These are phyloP conservation scores for Gynochthodes officinalis DNA, from an alignment of 257 asterid species.

Conservation along the genomic window DNA sequence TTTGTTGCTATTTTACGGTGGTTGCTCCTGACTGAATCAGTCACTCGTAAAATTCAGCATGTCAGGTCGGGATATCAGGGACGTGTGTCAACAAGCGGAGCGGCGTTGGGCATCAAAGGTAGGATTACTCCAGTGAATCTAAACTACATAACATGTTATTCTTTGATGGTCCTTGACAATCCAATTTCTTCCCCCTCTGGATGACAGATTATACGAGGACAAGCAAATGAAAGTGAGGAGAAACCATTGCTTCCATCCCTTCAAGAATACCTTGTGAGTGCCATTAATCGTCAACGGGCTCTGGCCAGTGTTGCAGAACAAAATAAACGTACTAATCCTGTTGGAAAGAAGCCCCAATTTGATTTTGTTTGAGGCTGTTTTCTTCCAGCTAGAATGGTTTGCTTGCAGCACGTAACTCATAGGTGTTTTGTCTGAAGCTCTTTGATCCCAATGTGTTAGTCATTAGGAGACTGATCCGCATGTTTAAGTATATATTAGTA, in stretches of 20 bases:
- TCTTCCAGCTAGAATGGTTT: not conserved
- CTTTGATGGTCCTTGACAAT: conserved; percentile 13
- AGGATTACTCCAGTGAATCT: conserved; percentile 9
- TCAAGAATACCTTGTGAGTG: conserved; percentile 55
- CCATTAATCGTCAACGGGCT: conserved; percentile 44
- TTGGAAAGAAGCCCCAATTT: conserved; percentile 54
- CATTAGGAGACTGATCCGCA: not conserved
- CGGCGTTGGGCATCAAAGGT: conserved; percentile 99
- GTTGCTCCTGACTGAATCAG: conserved; percentile 3
- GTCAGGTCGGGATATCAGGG: conserved; percentile 93
- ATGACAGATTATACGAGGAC: conserved; percentile 66
- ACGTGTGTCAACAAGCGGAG: conserved; percentile 96
- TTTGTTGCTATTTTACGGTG: not conserved
- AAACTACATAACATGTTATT: not conserved
- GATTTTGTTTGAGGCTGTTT: conserved; percentile 50
- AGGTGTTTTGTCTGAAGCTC: not conserved
- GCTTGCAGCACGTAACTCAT: not conserved
- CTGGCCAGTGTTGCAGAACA: conserved; percentile 36
- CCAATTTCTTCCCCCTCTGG: conserved; percentile 9
- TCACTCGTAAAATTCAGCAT: conserved; percentile 43
- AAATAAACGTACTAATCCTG: conserved; percentile 32
- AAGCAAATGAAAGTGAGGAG: conserved; percentile 41
- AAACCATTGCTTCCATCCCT: conserved; percentile 64
- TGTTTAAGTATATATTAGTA: too few species aligned
- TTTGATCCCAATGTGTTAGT: not conserved